Percentiles rank a stretch among this genome's conserved stretches.
phyloP scores from a whole-genome alignment of 1,284 basidiomycete species.

The Laetiporus sulphureus region DNA sequence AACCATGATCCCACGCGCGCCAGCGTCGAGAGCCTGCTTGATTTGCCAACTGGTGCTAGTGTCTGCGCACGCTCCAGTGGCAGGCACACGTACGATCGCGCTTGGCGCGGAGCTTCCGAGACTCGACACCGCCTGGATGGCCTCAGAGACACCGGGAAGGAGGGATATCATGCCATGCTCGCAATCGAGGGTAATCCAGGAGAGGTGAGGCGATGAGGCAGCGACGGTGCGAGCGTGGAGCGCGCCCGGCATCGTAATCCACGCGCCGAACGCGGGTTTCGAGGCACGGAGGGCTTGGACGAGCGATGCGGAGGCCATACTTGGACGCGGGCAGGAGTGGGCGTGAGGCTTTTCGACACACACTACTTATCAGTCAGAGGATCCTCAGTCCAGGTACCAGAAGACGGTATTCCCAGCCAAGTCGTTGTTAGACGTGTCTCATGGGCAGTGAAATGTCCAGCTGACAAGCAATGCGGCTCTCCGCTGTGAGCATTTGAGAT shows the following conservation, averaged over 20 bases:
- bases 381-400: too few relatives aligned
- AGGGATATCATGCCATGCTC: conserved; percentile 56
- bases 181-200: conserved; percentile 59
- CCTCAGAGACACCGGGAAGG: conserved; percentile 49
- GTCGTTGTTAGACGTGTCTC: too few relatives aligned
- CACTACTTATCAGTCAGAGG: too few relatives aligned
- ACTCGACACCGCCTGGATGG: conserved; percentile 43
- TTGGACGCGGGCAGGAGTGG: too few relatives aligned
- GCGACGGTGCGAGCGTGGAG: conserved; percentile 52
- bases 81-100: conserved; percentile 53
- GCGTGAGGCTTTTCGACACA: too few relatives aligned
- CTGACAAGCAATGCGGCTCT: too few relatives aligned
- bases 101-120: conserved; percentile 37
- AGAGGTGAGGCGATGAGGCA: conserved; percentile 45
- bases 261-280: conserved; percentile 57
- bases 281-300: conserved; percentile 23
- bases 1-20: conserved; percentile 54
- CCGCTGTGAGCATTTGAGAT: too few relatives aligned
- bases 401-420: too few relatives aligned
- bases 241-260: conserved; percentile 53
- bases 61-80: conserved; percentile 44
- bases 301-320: conserved; percentile 22
- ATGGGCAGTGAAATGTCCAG: too few relatives aligned
- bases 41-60: conserved; percentile 55
- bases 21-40: conserved; percentile 59